Evolutionary conservation across 1,284 basidiomycete species (phyloP).

Genomic region (Cryptococcus maquisensis): DNA sequence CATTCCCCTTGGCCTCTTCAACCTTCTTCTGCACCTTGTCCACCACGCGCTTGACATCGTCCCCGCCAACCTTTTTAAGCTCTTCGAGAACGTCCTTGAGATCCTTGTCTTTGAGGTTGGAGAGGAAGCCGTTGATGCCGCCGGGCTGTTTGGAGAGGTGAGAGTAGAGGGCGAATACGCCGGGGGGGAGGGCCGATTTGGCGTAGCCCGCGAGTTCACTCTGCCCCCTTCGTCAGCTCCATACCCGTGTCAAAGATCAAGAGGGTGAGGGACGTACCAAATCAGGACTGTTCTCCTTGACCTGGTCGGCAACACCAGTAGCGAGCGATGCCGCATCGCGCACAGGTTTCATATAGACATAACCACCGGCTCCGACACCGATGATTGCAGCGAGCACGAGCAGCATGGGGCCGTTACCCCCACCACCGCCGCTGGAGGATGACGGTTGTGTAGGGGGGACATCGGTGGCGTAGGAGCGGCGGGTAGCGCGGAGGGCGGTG

Average conservation of each 20-base stretch:
- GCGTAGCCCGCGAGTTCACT: conserved; percentile 22
- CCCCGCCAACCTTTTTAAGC: conserved; percentile 43
- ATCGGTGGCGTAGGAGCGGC: conserved; percentile 14
- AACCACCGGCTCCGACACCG: conserved; percentile 36
- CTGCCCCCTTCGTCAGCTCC: conserved; percentile 5
- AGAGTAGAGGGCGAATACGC: conserved; percentile 32
- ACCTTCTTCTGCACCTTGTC: conserved; percentile 41
- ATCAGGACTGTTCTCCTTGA: conserved; percentile 19
- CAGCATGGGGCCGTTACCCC: conserved; percentile 22
- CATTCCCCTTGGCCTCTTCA: conserved; percentile 41
- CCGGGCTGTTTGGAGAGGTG: conserved; percentile 27
- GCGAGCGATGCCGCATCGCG: conserved; percentile 35
- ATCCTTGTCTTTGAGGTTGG: conserved; percentile 40
- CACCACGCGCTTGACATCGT: conserved; percentile 41
- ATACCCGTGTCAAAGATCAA: neutral
- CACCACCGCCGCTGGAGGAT: conserved; percentile 5
- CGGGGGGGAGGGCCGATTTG: conserved; percentile 32
- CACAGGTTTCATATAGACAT: conserved; percentile 44
- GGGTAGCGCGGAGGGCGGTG: neutral
- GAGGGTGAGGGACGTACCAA: conserved; percentile 13
- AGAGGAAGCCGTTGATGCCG: conserved; percentile 38
- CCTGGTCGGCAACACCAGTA: conserved; percentile 20
- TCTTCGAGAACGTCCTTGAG: conserved; percentile 35
- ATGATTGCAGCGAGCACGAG: conserved; percentile 39
- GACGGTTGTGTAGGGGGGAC: conserved; percentile 1